A percentile compares a stretch with the other conserved stretches of the same genome.
These are phyloP conservation scores for Suillus subalutaceus DNA, from an alignment of 768 basidiomycete species.

Conservation along the genomic window DNA sequence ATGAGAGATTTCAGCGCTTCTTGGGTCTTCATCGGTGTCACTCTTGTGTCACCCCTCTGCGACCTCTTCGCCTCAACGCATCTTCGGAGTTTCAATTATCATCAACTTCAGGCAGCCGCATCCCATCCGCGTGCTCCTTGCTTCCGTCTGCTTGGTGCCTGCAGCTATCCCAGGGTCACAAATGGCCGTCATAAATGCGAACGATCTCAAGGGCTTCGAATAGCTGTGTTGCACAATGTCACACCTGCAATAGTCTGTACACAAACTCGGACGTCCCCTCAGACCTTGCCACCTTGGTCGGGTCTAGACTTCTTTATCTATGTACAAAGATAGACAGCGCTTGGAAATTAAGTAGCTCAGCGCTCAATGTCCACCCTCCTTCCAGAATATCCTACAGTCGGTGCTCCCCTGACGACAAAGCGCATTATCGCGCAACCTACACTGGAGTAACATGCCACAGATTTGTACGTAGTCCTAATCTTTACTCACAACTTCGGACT, in stretches of 20 bases:
- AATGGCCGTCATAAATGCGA: conserved; percentile 5
- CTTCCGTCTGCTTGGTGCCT: conserved; percentile 2
- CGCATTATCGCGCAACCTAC: neutral
- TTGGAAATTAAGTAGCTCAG: conserved; percentile 1
- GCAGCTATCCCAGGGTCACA: conserved; percentile 1
- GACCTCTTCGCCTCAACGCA: conserved; percentile 3
- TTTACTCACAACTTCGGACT: neutral
- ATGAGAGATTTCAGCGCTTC: conserved; percentile 15
- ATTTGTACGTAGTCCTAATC: neutral
- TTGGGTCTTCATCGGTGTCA: neutral
- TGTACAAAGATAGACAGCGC: neutral
- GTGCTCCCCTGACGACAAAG: neutral
- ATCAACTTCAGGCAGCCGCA: conserved; percentile 7
- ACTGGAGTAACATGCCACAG: neutral
- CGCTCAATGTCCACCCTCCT: neutral
- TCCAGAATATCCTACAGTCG: neutral
- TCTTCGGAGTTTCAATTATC: conserved; percentile 18
- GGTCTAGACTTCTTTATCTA: neutral
- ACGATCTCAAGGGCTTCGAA: neutral
- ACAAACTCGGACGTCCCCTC: neutral
- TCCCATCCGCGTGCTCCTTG: conserved; percentile 4
- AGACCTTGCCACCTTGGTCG: neutral
- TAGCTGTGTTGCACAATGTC: neutral
- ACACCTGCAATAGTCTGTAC: neutral
- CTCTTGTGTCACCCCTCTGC: conserved; percentile 3